phyloP scores from a whole-genome alignment of 2,329 filamentous ascomycete genomes.

The Arachnomyces sp. region DNA sequence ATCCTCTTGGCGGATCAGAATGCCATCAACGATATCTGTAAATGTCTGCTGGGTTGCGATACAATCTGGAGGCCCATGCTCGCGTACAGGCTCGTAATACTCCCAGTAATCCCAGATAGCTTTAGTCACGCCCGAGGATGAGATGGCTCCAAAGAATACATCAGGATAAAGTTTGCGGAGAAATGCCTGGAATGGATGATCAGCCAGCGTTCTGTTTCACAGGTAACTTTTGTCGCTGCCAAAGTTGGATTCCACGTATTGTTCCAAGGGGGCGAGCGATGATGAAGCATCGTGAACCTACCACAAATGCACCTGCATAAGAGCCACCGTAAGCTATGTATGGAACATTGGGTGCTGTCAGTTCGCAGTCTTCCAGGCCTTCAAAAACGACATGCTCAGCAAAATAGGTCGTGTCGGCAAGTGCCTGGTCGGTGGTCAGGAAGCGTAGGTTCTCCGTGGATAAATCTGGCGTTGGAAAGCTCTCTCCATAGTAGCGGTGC shows the following conservation, averaged over 20 bases:
- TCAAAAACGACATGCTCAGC: slow-evolving; percentile 63
- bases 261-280: background rate
- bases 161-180: slow-evolving; percentile 70
- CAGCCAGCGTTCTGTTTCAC: background rate
- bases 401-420: slow-evolving; percentile 78
- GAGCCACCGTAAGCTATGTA: slow-evolving; percentile 79
- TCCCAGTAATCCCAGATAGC: slow-evolving; percentile 71
- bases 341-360: slow-evolving; percentile 58
- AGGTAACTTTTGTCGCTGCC: background rate
- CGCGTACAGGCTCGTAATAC: slow-evolving; percentile 53
- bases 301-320: slow-evolving; percentile 70
- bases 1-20: slow-evolving; percentile 45
- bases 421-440: slow-evolving; percentile 71
- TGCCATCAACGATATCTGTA: slow-evolving; percentile 52
- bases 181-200: slow-evolving; percentile 47
- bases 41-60: slow-evolving; percentile 57
- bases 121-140: slow-evolving; percentile 69
- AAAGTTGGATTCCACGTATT: background rate
- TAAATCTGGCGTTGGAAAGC: slow-evolving; percentile 61
- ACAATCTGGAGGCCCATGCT: slow-evolving; percentile 55
- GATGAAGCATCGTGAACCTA: slow-evolving; percentile 3
- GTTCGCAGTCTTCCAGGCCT: slow-evolving; percentile 58
- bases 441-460: slow-evolving; percentile 67
- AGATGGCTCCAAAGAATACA: slow-evolving; percentile 69
- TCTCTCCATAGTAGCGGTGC: slow-evolving; percentile 79